Percentiles rank a stretch among this genome's conserved stretches.
These are phyloP conservation scores for Plenodomus lindquistii DNA, from an alignment of 2,329 filamentous ascomycete genomes.

Conservation along the genomic window DNA sequence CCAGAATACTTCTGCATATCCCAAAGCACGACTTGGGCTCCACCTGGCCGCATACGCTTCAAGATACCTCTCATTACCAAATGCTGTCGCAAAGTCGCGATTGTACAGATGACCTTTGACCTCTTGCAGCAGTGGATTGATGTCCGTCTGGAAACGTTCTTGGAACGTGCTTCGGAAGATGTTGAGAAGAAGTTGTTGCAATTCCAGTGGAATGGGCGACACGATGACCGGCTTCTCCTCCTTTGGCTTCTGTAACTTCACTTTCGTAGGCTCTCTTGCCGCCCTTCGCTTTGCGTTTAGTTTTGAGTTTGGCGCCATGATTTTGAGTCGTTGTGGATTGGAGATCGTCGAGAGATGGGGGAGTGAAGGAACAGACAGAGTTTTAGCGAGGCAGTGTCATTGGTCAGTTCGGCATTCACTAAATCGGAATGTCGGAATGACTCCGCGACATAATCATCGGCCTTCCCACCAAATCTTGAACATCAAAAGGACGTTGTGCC, in stretches of 20 bases:
- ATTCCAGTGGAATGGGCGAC: conserved; percentile 49
- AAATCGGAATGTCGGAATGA: neutral
- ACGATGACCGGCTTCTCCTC: conserved; percentile 7
- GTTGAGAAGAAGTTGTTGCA: conserved; percentile 73
- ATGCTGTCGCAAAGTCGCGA: conserved; percentile 81
- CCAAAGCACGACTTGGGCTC: conserved; percentile 84
- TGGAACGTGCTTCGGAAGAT: conserved; percentile 70
- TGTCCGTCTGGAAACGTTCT: conserved; percentile 48
- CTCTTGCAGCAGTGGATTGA: conserved; percentile 68
- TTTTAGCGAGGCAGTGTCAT: neutral
- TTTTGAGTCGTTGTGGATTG: neutral
- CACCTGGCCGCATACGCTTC: conserved; percentile 86
- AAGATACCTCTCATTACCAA: conserved; percentile 71
- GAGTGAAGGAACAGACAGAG: neutral
- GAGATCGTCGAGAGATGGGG: neutral
- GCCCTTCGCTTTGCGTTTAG: conserved; percentile 18
- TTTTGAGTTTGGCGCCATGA: conserved; percentile 17
- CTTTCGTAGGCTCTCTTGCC: conserved; percentile 10
- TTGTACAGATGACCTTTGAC: conserved; percentile 86
- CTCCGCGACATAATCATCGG: neutral
- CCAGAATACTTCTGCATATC: conserved; percentile 69
- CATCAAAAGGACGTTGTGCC: no score
- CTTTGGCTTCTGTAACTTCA: conserved; percentile 1
- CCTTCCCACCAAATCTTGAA: neutral
- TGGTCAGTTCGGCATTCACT: neutral